Base-by-base conservation (phyloP, 352 stramenopile genomes). In the Blastocystis sp. region DNA sequence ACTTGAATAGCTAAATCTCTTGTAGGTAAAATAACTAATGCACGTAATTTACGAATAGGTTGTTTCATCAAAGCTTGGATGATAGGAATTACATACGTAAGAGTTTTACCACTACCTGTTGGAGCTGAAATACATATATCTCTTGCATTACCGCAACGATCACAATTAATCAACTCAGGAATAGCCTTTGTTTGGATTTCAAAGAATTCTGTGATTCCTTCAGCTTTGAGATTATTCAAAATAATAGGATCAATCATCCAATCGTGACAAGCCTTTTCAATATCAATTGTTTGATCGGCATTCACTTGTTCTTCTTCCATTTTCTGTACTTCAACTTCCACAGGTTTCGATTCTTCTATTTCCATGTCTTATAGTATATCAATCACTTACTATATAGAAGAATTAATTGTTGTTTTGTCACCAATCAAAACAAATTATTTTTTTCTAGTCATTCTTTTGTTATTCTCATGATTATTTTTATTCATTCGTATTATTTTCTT, bases 121-220 rank as follows among this genome's bases (percentile, higher is more conserved):
- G 52, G 52, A 7, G 52, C 52, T 36, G 39, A 49, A 19, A 62
- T 62, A 19, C 39, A 42, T 18, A 62, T 48, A 19, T 62, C 52
- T 40, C 52, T 27, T 4, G 52, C 52, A 21, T 54, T 62, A 6
- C 16, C 4, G 42, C 4, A 62, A n/a, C 40, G 37, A 41, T 62
- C 52, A 62, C 52, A 62, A 62, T 62, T 42, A 2, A 62, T 23
- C 27, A 62, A 40, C 25, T 62, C 39, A 10, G 52, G 52, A 62
- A 62, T 52, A 1, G 52, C 52, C 42, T 34, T 48, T 0, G 52
- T 62, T n/a, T 62, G 52, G 27, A 62, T 62, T 35, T 62, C 52
- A 37, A 62, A 62, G 18, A 62, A 62, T 13, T 48, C 52, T 10
- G 24, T 33, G 6, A 62, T 48, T 62, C 52, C 52, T 11, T 62